Conservation (phyloP, 202 grass and related monocot species). For the Setaria viridis region DNA sequence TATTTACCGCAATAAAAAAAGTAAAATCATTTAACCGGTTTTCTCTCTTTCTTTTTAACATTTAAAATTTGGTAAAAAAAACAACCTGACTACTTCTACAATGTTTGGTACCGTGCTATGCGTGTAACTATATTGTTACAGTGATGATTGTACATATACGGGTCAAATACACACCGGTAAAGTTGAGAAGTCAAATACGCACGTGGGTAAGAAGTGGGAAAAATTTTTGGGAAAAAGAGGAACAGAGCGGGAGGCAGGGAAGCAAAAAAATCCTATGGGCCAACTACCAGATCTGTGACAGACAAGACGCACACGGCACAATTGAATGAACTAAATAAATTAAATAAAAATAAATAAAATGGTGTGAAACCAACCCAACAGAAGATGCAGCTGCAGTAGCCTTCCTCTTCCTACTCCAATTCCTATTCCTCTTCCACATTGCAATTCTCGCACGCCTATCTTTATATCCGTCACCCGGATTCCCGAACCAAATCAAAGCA, state of each 20-base stretch:
- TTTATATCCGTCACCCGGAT: neutral
- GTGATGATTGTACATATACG: neutral
- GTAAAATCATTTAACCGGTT: too few relatives aligned
- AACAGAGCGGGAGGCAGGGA: too few relatives aligned
- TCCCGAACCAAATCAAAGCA: neutral
- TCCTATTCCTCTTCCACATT: neutral
- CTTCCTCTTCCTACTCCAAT: too few relatives aligned
- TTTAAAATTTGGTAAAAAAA: too few relatives aligned
- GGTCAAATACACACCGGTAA: neutral
- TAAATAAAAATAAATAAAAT: neutral
- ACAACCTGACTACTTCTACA: too few relatives aligned
- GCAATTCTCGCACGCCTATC: neutral
- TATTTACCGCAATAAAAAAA: too few relatives aligned
- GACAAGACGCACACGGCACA: neutral
- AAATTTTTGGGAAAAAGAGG: neutral
- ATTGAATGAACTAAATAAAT: neutral
- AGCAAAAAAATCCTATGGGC: neutral
- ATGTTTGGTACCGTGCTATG: too few relatives aligned
- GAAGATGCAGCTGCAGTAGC: neutral
- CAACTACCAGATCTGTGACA: neutral
- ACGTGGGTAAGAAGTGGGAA: neutral
- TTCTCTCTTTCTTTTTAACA: too few relatives aligned
- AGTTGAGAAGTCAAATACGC: neutral
- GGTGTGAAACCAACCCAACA: neutral
- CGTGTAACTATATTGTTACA: too few relatives aligned